Evolutionary conservation across 768 basidiomycete genomes (phyloP).

Genomic region (Pleurotus platypus): DNA sequence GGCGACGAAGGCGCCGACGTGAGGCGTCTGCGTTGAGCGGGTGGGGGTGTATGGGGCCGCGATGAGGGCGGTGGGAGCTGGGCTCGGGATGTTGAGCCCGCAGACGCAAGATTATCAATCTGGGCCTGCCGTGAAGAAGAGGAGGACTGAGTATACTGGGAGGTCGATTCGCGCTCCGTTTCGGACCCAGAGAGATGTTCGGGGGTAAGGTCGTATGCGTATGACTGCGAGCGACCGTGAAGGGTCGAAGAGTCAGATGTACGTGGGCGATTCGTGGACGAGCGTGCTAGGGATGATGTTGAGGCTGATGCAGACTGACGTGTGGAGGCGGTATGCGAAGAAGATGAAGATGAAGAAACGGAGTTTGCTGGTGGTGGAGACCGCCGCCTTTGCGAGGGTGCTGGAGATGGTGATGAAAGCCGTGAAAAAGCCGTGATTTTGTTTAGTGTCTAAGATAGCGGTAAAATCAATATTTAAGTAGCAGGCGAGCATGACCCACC

Average conservation of each 20-base stretch:
- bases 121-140: conserved; percentile 16
- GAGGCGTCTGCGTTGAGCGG: conserved; percentile 33
- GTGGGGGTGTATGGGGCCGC: conserved; percentile 8
- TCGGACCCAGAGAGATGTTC: conserved; percentile 69
- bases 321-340: conserved; percentile 28
- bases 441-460: conserved; percentile 16
- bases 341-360: conserved; percentile 27
- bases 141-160: conserved; percentile 20
- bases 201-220: conserved; percentile 22
- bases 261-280: conserved; percentile 28
- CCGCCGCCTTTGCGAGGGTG: conserved; percentile 5
- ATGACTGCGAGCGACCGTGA: conserved; percentile 14
- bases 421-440: conserved; percentile 23
- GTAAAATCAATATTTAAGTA: conserved; percentile 10
- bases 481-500: conserved; percentile 39
- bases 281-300: conserved; percentile 10
- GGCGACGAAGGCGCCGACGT: conserved; percentile 42
- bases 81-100: conserved; percentile 1
- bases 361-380: conserved; percentile 10
- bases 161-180: conserved; percentile 68
- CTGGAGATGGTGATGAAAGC: conserved; percentile 23
- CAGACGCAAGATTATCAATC: conserved; percentile 22
- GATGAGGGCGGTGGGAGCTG: conserved; percentile 2
- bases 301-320: conserved; percentile 22
- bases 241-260: conserved; percentile 22